phyloP scores from a whole-genome alignment of 2,329 filamentous ascomycete species.

The Epicoccum sorghinum region DNA sequence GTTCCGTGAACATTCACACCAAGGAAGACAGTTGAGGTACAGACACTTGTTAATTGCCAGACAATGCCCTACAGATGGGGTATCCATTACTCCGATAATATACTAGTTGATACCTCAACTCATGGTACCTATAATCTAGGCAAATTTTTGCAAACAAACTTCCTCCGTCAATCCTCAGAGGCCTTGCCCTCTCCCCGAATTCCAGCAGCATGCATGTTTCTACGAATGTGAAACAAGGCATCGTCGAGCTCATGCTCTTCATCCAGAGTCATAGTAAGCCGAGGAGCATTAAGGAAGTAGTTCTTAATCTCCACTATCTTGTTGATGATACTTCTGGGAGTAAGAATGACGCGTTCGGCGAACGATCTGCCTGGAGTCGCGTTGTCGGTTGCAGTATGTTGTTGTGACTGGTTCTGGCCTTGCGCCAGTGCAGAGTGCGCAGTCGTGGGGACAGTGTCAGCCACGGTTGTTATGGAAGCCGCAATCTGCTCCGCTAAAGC shows the following conservation, averaged over 20 bases:
- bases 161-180: not conserved
- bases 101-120: not conserved
- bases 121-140: not conserved
- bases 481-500: constrained; percentile 8
- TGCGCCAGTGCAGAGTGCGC: constrained; percentile 15
- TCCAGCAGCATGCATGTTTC: constrained; percentile 74
- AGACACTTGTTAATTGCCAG: not conserved
- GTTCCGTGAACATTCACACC: not conserved
- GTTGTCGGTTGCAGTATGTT: constrained; percentile 7
- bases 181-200: constrained; percentile 49
- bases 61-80: not conserved
- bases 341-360: constrained; percentile 44
- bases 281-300: constrained; percentile 60
- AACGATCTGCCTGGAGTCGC: constrained; percentile 40
- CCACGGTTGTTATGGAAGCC: constrained; percentile 6
- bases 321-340: constrained; percentile 59
- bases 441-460: constrained; percentile 5
- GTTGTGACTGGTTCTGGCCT: constrained; percentile 2
- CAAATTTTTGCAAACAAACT: not conserved
- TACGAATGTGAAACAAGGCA: constrained; percentile 78
- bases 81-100: not conserved
- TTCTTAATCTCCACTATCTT: constrained; percentile 52
- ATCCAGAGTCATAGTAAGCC: constrained; percentile 64
- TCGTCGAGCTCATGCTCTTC: constrained; percentile 77
- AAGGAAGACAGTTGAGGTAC: too few species aligned